These are phyloP conservation scores for Castanea mollissima DNA, from an alignment of 306 rosid species.

Conservation along the genomic window DNA sequence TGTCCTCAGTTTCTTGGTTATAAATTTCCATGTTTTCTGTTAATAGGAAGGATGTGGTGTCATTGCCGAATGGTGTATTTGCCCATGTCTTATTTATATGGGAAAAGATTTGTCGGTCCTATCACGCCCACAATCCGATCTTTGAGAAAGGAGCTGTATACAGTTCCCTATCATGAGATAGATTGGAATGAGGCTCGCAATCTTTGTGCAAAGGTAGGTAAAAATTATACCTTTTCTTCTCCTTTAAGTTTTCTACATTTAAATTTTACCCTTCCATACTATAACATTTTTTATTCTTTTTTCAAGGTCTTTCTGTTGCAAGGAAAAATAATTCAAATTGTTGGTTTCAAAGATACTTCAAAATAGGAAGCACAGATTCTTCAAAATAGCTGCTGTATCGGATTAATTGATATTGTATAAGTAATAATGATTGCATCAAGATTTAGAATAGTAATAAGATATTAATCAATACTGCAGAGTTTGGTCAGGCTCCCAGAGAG, in stretches of 20 bases:
- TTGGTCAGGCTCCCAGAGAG: too few relatives aligned
- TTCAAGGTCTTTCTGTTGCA: background rate
- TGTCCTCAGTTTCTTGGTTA: background rate
- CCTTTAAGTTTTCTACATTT: background rate
- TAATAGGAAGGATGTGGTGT: conserved; percentile 97
- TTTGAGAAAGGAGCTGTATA: conserved; percentile 79
- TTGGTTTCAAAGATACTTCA: too few relatives aligned
- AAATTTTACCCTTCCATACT: background rate
- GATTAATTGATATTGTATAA: background rate
- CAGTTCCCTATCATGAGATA: conserved; percentile 63
- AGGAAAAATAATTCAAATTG: background rate
- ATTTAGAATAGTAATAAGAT: too few relatives aligned
- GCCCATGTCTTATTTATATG: conserved; percentile 92
- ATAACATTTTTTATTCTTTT: background rate
- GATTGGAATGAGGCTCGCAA: conserved; percentile 80
- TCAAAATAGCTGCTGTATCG: background rate
- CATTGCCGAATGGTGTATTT: conserved; percentile 93
- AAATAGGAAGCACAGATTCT: background rate
- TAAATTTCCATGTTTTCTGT: conserved; percentile 8
- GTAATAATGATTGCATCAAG: too few relatives aligned
- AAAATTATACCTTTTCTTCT: background rate
- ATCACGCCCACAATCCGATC: conserved; percentile 67
- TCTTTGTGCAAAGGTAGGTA: conserved; percentile 83
- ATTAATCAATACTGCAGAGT: too few relatives aligned
- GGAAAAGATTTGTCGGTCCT: conserved; percentile 88